These are phyloP conservation scores for Suillus weaverae DNA, from an alignment of 768 basidiomycete species.

Conservation along the genomic window DNA sequence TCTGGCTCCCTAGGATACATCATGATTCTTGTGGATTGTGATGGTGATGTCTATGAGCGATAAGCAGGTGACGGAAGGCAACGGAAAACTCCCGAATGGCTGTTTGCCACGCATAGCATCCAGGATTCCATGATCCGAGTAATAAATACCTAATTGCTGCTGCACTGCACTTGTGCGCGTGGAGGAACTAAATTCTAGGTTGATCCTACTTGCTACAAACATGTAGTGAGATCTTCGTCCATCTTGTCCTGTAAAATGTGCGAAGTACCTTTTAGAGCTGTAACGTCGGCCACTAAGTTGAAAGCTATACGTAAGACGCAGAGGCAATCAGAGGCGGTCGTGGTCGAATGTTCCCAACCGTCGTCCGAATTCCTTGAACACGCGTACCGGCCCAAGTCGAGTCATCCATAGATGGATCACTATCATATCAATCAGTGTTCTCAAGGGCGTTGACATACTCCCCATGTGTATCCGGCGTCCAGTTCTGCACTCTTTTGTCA, in stretches of 20 bases:
- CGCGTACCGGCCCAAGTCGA: background rate
- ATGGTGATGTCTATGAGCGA: background rate
- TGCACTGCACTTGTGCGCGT: background rate
- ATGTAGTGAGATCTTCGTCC: background rate
- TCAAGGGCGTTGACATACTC: background rate
- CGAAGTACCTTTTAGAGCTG: background rate
- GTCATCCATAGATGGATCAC: background rate
- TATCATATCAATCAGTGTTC: background rate
- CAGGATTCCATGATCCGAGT: background rate
- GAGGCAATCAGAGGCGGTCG: background rate
- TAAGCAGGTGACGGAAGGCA: background rate
- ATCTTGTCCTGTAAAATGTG: background rate
- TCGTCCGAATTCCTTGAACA: slow-evolving; percentile 13
- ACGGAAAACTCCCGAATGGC: background rate
- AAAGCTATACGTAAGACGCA: background rate
- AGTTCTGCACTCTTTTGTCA: slow-evolving; percentile 25
- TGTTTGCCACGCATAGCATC: background rate
- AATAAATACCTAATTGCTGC: background rate
- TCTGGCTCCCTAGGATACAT: background rate
- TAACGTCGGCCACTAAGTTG: background rate
- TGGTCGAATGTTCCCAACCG: slow-evolving; percentile 1
- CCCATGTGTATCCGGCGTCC: slow-evolving; percentile 17
- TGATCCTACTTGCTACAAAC: background rate
- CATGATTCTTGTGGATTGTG: background rate
- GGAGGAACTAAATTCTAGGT: background rate